Evolutionary conservation across 768 basidiomycete species (phyloP), one percentile per base, ranked within the genome.

Genomic region (Leccinum incarnatum): DNA sequence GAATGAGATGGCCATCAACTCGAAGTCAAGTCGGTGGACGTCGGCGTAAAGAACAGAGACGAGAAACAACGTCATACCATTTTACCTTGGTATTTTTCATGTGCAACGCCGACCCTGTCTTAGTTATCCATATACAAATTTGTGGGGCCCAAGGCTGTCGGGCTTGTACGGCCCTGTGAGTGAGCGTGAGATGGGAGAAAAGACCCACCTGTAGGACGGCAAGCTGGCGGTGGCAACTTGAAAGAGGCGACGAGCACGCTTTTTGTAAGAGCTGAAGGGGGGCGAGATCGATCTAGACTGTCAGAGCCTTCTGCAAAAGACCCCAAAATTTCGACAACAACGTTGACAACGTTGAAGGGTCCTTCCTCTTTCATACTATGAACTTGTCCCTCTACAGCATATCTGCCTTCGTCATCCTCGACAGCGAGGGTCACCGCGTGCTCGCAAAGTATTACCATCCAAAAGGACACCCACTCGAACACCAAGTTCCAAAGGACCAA

Each of bases 361-460:
- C 42, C n/a, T 42, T 19, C 29, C 2, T 27, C 21, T 52, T 63
- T 72, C 57, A 67, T 58, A 71, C 69, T 69, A 74, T 74, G 87
- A 97, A 96, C 71, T 78, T 97, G 53, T 88, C 94, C 8, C 80
- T 99, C 48, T 95, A 98, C 78, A 88, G 88, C 66, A 79, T 95
- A 58, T 83, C 88, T 49, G 93, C 88, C 1, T 91, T 98, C 73
- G 71, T 99, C 62, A 86, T 98, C 68, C 87, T 98, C 66, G 97
- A 99, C 80, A 79, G 87, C n/a, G 95, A 98, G 66, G 95, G 95
- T 21, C 88, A 93, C 69, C 90, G 97, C 52, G 89, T 98, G 27
- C 83, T 99, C 10, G 91, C 96, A 30, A 98, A 98, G 74, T 98
- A 98, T 79, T 98, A 96, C 71, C 82, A 81, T 55, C 81, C 93